Base-by-base conservation (phyloP, 2,329 filamentous ascomycete genomes). In the Cadophora sp. region DNA sequence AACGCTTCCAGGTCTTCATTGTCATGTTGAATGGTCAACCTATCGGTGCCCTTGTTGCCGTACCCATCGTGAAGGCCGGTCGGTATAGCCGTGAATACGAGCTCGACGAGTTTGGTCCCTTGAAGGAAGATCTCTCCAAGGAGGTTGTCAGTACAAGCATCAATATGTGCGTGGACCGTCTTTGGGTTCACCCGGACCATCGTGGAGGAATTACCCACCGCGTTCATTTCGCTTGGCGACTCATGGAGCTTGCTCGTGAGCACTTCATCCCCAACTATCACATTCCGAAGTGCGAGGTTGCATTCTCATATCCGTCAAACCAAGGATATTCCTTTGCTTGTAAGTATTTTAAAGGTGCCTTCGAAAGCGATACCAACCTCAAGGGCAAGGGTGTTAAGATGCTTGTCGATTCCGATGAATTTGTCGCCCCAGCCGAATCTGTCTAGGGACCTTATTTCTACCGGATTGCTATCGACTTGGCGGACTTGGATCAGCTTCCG, bases 151-250 rank as follows among this genome's bases (percentile, higher is more conserved):
- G 22, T 37, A 48, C 40, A 16, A 6, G 37, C 2, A 87, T 85
- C 2, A 80, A 85, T n/a, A 81, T 90, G 64, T 87, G 88, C 22
- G 84, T 91, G 29, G 89, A 88, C 27, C 83, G 89, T 34, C 88
- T 91, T 72, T 91, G 89, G 89, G 88, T 87, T 0, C 87, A 85
- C 8, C 83, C 81, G 6, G 81, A 83, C 1, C 84, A 86, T 68
- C 83, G 88, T 37, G 79, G 85, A 51, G 83, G 84, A 71, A 86
- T 87, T 9, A 83, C 90, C 63, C 89, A 82, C 65, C 77, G 91
- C 56, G 77, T 91, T 22, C 85, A 90, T 68, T 83, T 81, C 65
- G 85, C 86, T 27, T 80, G 84, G 65, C 81, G 79, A 67, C 83
- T 70, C 73, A 88, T 66, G 3, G 37, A 66, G n/a, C 7, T 53